Percentiles rank a stretch among this genome's conserved stretches.
phyloP scores from a whole-genome alignment of 768 basidiomycete genomes.

The Mrakia gelida region DNA sequence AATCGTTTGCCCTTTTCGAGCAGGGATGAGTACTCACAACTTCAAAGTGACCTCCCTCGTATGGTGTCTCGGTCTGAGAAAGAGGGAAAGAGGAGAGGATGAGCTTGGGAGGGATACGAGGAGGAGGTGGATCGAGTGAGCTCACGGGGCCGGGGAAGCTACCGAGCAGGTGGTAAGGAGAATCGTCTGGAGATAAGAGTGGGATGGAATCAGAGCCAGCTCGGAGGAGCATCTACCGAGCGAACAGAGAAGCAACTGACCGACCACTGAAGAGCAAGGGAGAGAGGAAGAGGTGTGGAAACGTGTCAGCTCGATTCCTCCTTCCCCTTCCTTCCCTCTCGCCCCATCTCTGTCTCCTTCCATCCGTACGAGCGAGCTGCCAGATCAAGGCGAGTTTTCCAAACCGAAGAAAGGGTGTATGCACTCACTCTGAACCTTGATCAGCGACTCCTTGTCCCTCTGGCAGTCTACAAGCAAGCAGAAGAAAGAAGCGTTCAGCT shows the following conservation, averaged over 20 bases:
- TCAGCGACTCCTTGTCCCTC: constrained; percentile 84
- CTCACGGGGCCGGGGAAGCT: constrained; percentile 76
- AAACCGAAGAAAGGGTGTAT: neutral
- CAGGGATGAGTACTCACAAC: constrained; percentile 58
- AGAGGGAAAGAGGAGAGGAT: neutral
- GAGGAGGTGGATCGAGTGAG: neutral
- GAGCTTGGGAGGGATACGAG: neutral
- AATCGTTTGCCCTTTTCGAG: no score
- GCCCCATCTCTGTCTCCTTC: no score
- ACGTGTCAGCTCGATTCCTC: neutral
- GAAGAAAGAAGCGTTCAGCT: neutral
- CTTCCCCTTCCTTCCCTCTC: neutral
- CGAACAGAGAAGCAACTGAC: neutral
- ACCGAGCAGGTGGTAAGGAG: constrained; percentile 85
- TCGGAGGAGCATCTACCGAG: neutral
- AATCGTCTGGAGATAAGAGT: constrained; percentile 66
- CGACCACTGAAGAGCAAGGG: constrained; percentile 12
- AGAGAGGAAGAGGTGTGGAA: neutral
- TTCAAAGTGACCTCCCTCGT: constrained; percentile 84
- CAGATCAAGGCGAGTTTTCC: neutral
- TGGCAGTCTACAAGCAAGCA: constrained; percentile 69
- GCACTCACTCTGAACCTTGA: constrained; percentile 62
- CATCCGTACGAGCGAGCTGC: no score
- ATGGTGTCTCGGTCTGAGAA: constrained; percentile 68
- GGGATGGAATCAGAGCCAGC: constrained; percentile 5